These are phyloP conservation scores for Fusarium lyarnte DNA, from an alignment of 2,329 filamentous ascomycete genomes.

Conservation along the genomic window DNA sequence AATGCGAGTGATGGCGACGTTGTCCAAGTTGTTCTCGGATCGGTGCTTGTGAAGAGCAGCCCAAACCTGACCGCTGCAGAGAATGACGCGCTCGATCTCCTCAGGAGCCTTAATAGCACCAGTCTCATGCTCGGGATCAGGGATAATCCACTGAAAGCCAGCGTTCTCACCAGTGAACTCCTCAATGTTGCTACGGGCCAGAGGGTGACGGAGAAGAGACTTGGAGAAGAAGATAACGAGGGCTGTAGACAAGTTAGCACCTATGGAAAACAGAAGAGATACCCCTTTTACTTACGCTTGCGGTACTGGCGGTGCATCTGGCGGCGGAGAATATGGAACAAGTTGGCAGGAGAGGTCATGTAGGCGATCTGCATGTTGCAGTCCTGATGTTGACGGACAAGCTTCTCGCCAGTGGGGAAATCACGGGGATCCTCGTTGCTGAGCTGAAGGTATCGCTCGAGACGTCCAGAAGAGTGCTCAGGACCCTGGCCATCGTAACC, in stretches of 20 bases:
- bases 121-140: conserved; percentile 83
- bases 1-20: conserved; percentile 92
- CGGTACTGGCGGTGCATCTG: conserved; percentile 99
- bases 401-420: conserved; percentile 88
- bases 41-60: conserved; percentile 91
- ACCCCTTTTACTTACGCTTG: conserved; percentile 77
- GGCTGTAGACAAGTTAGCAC: conserved; percentile 55
- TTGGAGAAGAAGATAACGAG: conserved; percentile 99
- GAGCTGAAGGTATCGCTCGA: conserved; percentile 96
- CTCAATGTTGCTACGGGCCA: conserved; percentile 88
- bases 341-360: conserved; percentile 94
- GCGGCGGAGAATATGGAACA: conserved; percentile 95
- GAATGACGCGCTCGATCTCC: conserved; percentile 91
- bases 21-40: conserved; percentile 83
- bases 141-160: conserved; percentile 97
- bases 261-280: neutral
- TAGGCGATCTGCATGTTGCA: conserved; percentile 99
- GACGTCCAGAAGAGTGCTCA: conserved; percentile 96
- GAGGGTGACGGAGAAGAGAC: conserved; percentile 90
- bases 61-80: conserved; percentile 96
- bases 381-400: conserved; percentile 97
- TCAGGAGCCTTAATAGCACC: conserved; percentile 80
- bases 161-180: conserved; percentile 86
- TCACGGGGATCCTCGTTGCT: conserved; percentile 97
- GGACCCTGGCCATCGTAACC: conserved; percentile 98